These are phyloP conservation scores for Austroboletus niveus DNA, from an alignment of 1,284 basidiomycete genomes.

Conservation along the genomic window DNA sequence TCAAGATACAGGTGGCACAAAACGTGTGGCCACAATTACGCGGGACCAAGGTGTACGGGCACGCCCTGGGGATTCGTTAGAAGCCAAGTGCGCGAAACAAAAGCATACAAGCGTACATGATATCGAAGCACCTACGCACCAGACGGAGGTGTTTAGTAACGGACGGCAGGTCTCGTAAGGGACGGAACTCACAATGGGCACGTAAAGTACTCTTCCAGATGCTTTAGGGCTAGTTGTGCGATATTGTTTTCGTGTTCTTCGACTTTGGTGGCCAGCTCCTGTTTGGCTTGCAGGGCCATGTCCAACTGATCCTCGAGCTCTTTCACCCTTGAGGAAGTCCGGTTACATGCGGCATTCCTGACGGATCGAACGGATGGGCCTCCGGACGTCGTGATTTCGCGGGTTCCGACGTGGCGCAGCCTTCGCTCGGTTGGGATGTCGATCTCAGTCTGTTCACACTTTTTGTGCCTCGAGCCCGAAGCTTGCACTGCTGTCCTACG, in stretches of 20 bases:
- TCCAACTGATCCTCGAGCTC: conserved; percentile 38
- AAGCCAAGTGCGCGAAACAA: conserved; percentile 3
- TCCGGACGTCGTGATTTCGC: not conserved
- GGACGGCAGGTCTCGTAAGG: conserved; percentile 1
- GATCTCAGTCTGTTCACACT: conserved; percentile 15
- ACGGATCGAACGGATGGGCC: not conserved
- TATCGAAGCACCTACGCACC: conserved; percentile 40
- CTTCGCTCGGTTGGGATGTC: conserved; percentile 1
- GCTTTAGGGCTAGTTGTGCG: conserved; percentile 39
- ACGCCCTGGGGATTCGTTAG: conserved; percentile 42
- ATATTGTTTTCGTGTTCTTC: conserved; percentile 35
- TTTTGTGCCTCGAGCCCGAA: conserved; percentile 7
- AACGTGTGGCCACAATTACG: conserved; percentile 63
- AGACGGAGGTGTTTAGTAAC: conserved; percentile 11
- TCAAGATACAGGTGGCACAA: conserved; percentile 60
- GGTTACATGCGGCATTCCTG: not conserved
- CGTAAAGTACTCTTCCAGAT: conserved; percentile 57
- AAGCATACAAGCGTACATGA: conserved; percentile 34
- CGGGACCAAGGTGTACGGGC: conserved; percentile 56
- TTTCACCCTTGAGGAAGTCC: conserved; percentile 6
- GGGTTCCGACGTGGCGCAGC: not conserved
- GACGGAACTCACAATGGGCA: conserved; percentile 28
- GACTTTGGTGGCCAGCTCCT: conserved; percentile 39
- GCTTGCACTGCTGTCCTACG: conserved; percentile 6
- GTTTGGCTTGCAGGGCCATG: conserved; percentile 37